Evolutionary conservation across 2,329 filamentous ascomycete species (phyloP).

Genomic region (Teratosphaeria destructans): DNA sequence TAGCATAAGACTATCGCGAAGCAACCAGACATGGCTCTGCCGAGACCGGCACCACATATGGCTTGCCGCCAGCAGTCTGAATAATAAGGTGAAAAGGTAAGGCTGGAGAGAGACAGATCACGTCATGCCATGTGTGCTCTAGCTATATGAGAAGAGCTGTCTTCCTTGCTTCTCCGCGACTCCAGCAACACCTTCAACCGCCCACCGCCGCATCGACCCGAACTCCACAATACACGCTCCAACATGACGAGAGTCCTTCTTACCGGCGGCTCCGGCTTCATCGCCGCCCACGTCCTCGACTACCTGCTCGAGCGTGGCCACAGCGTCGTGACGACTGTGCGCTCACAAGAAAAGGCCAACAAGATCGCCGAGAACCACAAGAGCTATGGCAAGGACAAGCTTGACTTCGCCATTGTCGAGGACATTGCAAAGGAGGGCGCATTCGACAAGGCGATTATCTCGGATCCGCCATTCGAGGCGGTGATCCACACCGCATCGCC

Average conservation of each 20-base stretch:
- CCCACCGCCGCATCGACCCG: not conserved
- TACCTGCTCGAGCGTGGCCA: constrained; percentile 46
- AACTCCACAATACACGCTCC: not conserved
- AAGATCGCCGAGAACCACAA: constrained; percentile 48
- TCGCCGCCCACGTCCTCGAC: constrained; percentile 55
- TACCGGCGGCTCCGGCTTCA: constrained; percentile 51
- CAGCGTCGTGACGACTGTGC: constrained; percentile 52
- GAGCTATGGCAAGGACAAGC: constrained; percentile 42
- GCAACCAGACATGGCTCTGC: too few relatives aligned
- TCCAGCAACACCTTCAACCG: not conserved
- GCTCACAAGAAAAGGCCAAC: constrained; percentile 51
- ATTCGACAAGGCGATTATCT: constrained; percentile 53
- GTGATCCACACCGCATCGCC: constrained; percentile 68
- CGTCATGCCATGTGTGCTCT: not conserved
- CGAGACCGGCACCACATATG: too few relatives aligned
- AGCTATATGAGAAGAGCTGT: not conserved
- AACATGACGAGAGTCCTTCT: constrained; percentile 26
- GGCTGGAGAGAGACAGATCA: too few relatives aligned
- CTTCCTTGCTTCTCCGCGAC: not conserved
- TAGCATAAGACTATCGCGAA: too few relatives aligned
- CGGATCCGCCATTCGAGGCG: constrained; percentile 56
- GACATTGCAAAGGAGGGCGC: constrained; percentile 61
- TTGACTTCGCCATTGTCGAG: constrained; percentile 57
- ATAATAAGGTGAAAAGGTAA: too few relatives aligned
- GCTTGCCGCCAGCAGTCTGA: too few relatives aligned